Evolutionary conservation across 1,284 basidiomycete species (phyloP).

Genomic region (Fomitopsis palustris): DNA sequence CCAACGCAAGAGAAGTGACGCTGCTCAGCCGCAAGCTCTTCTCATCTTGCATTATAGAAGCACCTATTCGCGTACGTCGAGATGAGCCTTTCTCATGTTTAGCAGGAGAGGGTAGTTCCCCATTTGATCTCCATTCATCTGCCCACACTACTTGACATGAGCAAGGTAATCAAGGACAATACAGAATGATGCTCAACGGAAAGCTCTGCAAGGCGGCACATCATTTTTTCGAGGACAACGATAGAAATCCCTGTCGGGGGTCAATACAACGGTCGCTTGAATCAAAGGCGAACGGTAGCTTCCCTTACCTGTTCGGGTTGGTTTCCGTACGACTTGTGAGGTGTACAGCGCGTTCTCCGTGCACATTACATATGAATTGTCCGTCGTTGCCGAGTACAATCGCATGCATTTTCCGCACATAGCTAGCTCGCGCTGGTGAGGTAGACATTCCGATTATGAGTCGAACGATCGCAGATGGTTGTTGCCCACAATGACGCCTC

Average conservation of each 20-base stretch:
- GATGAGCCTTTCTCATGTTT: background rate
- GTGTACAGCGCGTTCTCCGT: conserved; percentile 21
- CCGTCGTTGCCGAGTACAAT: conserved; percentile 24
- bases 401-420: conserved; percentile 12
- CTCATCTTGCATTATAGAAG: background rate
- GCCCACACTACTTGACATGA: conserved; percentile 31
- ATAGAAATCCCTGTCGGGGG: conserved; percentile 31
- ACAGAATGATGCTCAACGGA: conserved; percentile 25
- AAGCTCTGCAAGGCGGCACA: conserved; percentile 32
- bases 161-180: background rate
- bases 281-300: background rate
- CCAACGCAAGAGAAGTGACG: background rate
- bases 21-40: background rate
- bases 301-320: conserved; percentile 32
- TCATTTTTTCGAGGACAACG: conserved; percentile 17
- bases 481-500: background rate
- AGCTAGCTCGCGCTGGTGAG: background rate
- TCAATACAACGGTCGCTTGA: background rate
- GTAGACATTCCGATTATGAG: background rate
- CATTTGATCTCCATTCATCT: conserved; percentile 21
- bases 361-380: conserved; percentile 26
- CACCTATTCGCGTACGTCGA: background rate
- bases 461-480: background rate
- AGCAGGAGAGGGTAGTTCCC: background rate
- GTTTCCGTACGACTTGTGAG: conserved; percentile 23